phyloP scores from a whole-genome alignment of 305 asterid genomes.

The Nicotiana rustica region DNA sequence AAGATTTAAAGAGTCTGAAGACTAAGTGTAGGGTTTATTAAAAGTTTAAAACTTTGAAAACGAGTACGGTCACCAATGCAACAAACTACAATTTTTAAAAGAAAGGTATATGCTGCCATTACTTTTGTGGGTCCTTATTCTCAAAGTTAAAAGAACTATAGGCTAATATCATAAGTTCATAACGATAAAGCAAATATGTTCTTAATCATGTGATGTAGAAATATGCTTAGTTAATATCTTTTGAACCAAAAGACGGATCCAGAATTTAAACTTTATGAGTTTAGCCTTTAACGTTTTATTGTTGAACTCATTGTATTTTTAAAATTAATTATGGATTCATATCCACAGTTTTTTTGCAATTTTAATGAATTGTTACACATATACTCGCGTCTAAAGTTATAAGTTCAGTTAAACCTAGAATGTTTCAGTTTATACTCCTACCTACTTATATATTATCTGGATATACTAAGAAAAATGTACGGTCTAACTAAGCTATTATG shows the following conservation, averaged over 20 bases:
- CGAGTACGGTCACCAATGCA: conserved; percentile 1
- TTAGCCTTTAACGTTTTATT: no score
- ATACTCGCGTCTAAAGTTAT: no score
- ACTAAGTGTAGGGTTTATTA: conserved; percentile 14
- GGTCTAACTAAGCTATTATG: no score
- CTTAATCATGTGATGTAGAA: not conserved
- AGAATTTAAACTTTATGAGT: no score
- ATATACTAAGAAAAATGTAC: no score
- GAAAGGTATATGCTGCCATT: not conserved
- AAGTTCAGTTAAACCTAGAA: no score
- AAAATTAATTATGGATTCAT: no score
- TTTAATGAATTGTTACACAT: no score
- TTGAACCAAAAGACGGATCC: not conserved
- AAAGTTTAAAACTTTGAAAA: conserved; percentile 29
- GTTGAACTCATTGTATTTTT: no score
- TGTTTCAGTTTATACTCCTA: no score
- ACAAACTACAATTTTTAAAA: conserved; percentile 8
- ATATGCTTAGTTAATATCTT: not conserved
- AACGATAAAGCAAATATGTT: not conserved
- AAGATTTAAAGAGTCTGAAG: not conserved
- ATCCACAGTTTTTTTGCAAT: no score
- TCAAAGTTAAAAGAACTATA: not conserved
- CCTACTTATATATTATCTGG: no score
- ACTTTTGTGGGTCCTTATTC: conserved; percentile 23
- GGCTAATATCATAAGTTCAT: not conserved